Base-by-base conservation (phyloP, 495 filamentous ascomycete genomes). In the Thozetella sp. region DNA sequence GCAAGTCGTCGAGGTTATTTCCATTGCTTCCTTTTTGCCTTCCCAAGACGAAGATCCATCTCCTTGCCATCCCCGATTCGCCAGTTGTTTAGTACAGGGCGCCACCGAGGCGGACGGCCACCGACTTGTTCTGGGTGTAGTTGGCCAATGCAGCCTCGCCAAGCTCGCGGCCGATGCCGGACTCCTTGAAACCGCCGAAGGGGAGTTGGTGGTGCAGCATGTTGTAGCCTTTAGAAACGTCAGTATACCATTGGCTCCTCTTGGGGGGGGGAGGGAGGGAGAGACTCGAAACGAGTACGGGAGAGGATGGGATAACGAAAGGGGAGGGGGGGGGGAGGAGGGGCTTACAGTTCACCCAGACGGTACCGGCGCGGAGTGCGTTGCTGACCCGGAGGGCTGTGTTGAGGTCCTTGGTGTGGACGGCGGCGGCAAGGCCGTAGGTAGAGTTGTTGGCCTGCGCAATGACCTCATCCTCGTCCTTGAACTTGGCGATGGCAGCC, bases 161-260 rank as follows among this genome's bases (percentile, higher is more conserved):
- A 34, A 98, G 83, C 78, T 99, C 95, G 65, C 95, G 91, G 58
- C 95, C 95, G 56, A 97, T 88, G 77, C 95, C 96, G 37, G 87
- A 91, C 80, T 92, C 86, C 87, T 97, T 97, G 87, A 83, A 98
- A 51, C 93, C 93, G 75, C 93, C 93, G 73, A 97, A 97, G 50
- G 93, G 93, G 53, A 82, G 55, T 51, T 67, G 87, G 78, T 91
- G 88, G 73, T 90, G 85, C 53, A 97, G 83, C 68, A 90, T 75
- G 82, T 99, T 98, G 66, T 80, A 77, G 66, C 67, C 65, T 70
- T 55, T 27, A 11, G 12, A 13, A 15, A 13, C 10, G 55, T 64
- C 52, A 62, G 55, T 45, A 22, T 24, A 23, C 2, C 17, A 22
- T 22, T 25, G 13, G 60, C 23, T 61, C 54, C 46, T 59, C 22